Conservation (phyloP, 805 yeast genomes). For the Isabelozyma pseudorhagii region DNA sequence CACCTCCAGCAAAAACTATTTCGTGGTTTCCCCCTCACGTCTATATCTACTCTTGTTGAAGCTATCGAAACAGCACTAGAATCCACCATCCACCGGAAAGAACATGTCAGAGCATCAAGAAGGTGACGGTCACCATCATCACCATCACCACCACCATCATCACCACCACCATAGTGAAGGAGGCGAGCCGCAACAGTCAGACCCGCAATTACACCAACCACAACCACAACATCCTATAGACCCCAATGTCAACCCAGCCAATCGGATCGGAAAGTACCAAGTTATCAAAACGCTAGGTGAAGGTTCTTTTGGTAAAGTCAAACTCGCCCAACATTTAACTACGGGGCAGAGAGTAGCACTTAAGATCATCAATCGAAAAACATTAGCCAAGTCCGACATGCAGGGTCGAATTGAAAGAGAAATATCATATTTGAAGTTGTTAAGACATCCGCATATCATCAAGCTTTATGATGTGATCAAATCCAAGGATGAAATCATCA, state of each 20-base stretch:
- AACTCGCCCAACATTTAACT: constrained; percentile 81
- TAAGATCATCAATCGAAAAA: constrained; percentile 87
- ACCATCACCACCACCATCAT: constrained; percentile 18
- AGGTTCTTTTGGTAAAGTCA: constrained; percentile 96
- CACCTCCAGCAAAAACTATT: no score
- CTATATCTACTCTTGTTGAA: no score
- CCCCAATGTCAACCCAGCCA: constrained; percentile 29
- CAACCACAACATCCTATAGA: constrained; percentile 14
- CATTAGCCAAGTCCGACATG: constrained; percentile 93
- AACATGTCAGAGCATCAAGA: constrained; percentile 8
- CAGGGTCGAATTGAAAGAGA: constrained; percentile 95
- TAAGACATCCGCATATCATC: constrained; percentile 95
- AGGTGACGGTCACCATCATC: constrained; percentile 8
- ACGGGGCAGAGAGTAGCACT: constrained; percentile 92
- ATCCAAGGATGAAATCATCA: constrained; percentile 90
- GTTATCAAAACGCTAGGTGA: constrained; percentile 91
- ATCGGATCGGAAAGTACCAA: constrained; percentile 85
- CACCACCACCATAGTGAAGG: constrained; percentile 14
- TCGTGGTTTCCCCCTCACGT: no score
- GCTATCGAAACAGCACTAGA: no score
- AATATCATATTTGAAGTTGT: constrained; percentile 78
- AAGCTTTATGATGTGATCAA: constrained; percentile 93
- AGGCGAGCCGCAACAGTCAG: neutral
- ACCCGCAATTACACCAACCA: constrained; percentile 1
- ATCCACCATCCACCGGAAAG: neutral